These are phyloP conservation scores for Penicillium steckii DNA, from an alignment of 495 filamentous ascomycete species.

Conservation along the genomic window DNA sequence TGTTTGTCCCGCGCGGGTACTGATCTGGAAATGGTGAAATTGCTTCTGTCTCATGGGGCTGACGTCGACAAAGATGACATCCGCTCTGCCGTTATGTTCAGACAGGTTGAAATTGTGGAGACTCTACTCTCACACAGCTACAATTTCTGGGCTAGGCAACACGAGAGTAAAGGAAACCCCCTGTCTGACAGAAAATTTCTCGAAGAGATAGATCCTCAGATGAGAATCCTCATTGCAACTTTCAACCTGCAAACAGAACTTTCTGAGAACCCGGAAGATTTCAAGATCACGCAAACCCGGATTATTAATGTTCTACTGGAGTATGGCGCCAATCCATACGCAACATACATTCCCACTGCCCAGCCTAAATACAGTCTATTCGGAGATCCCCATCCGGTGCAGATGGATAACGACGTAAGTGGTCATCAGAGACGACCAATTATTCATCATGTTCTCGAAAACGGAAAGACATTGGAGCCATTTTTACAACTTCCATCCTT, in stretches of 20 bases:
- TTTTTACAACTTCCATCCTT: slow-evolving; percentile 14
- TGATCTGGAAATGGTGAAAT: slow-evolving; percentile 9
- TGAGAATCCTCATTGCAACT: background rate
- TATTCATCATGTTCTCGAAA: slow-evolving; percentile 13
- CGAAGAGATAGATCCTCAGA: background rate
- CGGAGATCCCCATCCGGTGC: no score
- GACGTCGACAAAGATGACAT: slow-evolving; percentile 2
- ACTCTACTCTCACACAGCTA: slow-evolving; percentile 9
- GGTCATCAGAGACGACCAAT: background rate
- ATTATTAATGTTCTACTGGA: slow-evolving; percentile 7
- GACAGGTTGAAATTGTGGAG: slow-evolving; percentile 9
- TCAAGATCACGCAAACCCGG: background rate
- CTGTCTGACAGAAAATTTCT: background rate
- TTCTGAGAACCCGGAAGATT: no score
- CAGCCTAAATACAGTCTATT: no score
- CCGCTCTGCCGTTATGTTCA: slow-evolving; percentile 10
- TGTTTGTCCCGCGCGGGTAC: slow-evolving; percentile 14
- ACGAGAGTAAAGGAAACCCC: background rate
- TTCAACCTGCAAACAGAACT: no score
- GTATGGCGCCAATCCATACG: slow-evolving; percentile 15
- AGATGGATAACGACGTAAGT: no score
- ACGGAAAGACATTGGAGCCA: slow-evolving; percentile 5
- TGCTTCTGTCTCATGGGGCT: slow-evolving; percentile 14
- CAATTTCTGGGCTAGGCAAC: background rate
- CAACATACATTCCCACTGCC: slow-evolving; percentile 7